A percentile compares a stretch with the other conserved stretches of the same genome.
Evolutionary conservation across 768 basidiomycete species (phyloP).

Genomic region (Galerina sulciceps): DNA sequence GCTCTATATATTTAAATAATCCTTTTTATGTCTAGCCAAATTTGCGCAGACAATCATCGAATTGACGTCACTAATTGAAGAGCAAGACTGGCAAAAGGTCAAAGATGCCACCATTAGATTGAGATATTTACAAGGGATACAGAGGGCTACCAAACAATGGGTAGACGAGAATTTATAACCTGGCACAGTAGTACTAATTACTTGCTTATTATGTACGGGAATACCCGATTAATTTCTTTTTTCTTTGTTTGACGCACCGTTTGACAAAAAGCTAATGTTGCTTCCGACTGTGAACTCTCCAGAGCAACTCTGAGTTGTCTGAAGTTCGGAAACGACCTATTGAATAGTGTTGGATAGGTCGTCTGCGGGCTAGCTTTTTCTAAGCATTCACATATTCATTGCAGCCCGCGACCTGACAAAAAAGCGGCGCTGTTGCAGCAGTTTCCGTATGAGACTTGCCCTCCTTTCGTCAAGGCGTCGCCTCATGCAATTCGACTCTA

Average conservation of each 20-base stretch:
- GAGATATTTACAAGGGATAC: conserved; percentile 72
- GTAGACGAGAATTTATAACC: conserved; percentile 31
- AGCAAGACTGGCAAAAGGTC: conserved; percentile 57
- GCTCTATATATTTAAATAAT: background rate
- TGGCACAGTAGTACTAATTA: no score
- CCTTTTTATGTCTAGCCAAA: conserved; percentile 45
- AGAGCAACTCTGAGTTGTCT: background rate
- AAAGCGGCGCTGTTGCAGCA: no score
- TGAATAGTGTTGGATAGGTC: background rate
- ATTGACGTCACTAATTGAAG: conserved; percentile 54
- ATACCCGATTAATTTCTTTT: conserved; percentile 18
- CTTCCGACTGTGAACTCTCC: conserved; percentile 6
- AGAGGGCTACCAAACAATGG: conserved; percentile 51
- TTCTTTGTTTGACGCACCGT: background rate
- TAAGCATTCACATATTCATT: background rate
- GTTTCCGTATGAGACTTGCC: conserved; percentile 54
- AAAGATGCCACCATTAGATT: conserved; percentile 69
- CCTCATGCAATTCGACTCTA: conserved; percentile 62
- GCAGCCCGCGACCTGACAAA: background rate
- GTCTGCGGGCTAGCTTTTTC: conserved; percentile 17
- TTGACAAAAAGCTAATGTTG: background rate
- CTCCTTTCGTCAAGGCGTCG: conserved; percentile 52
- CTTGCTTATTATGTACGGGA: no score
- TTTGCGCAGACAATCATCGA: conserved; percentile 47
- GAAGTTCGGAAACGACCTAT: no score